phyloP scores from a whole-genome alignment of 2,329 filamentous ascomycete genomes.

The Colletotrichum nymphaeae region DNA sequence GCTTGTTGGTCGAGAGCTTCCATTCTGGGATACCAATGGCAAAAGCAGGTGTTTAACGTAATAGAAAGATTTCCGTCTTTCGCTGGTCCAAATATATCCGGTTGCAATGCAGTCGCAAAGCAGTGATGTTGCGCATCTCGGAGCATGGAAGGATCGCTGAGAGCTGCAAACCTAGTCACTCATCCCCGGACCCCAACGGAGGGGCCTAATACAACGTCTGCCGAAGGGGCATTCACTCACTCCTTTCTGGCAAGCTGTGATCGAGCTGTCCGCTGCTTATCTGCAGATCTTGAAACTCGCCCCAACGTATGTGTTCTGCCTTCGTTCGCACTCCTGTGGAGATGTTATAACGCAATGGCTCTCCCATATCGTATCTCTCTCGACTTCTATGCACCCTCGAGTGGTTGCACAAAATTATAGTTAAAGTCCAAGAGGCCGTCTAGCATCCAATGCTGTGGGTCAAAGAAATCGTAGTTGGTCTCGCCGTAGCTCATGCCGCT shows the following conservation, averaged over 20 bases:
- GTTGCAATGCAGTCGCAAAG: slow-evolving; percentile 1
- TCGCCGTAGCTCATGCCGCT: slow-evolving; percentile 69
- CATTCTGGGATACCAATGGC: slow-evolving; percentile 18
- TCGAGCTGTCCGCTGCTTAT: background rate
- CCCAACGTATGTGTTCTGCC: slow-evolving; percentile 3
- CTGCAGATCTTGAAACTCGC: slow-evolving; percentile 19
- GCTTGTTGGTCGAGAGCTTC: background rate
- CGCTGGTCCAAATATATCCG: background rate
- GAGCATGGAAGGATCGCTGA: slow-evolving; percentile 20
- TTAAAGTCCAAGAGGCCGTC: slow-evolving; percentile 87
- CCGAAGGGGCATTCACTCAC: slow-evolving; percentile 34
- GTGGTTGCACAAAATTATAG: slow-evolving; percentile 68
- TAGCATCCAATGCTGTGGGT: slow-evolving; percentile 93
- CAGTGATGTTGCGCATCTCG: slow-evolving; percentile 20
- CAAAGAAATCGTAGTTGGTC: slow-evolving; percentile 87
- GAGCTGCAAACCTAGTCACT: slow-evolving; percentile 33
- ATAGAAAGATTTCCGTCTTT: slow-evolving; percentile 6
- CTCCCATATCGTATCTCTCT: background rate
- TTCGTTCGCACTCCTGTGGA: background rate
- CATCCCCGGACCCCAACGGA: slow-evolving; percentile 29
- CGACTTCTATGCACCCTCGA: slow-evolving; percentile 61
- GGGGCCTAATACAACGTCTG: slow-evolving; percentile 23
- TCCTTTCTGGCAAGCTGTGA: slow-evolving; percentile 21
- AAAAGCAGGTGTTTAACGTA: slow-evolving; percentile 16
- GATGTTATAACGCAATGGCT: background rate